These are phyloP conservation scores for Elsinoe fawcettii DNA, from an alignment of 2,329 filamentous ascomycete genomes.

Conservation along the genomic window DNA sequence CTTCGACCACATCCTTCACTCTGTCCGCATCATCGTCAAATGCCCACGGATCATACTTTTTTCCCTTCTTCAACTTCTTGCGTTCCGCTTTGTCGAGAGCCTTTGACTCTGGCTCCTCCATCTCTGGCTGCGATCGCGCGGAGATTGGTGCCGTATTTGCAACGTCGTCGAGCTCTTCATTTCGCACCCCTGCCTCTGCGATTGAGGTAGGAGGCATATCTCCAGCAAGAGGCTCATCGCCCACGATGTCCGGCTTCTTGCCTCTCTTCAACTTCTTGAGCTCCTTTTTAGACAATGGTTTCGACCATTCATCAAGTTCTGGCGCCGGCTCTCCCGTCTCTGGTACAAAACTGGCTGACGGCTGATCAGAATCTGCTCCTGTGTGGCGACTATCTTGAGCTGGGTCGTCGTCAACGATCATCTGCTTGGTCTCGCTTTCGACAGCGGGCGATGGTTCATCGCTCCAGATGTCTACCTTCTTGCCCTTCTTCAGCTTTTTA, in stretches of 20 bases:
- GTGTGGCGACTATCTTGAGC: background rate
- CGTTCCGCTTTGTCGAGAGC: conserved; percentile 15
- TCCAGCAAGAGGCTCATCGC: background rate
- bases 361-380: background rate
- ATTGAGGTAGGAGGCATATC: background rate
- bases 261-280: conserved; percentile 17
- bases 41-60: background rate
- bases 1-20: background rate
- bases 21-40: background rate
- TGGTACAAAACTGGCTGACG: background rate
- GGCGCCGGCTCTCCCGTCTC: background rate
- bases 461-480: background rate
- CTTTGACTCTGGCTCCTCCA: background rate
- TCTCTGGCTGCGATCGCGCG: background rate
- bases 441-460: background rate
- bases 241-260: background rate
- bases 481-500: conserved; percentile 16
- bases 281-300: conserved; percentile 16
- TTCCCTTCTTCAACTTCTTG: conserved; percentile 12
- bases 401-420: background rate
- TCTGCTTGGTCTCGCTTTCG: background rate
- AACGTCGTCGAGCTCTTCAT: background rate
- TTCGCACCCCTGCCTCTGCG: background rate
- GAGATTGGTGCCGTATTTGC: background rate
- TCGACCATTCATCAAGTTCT: background rate